These are phyloP conservation scores for Echinosophora koreensis DNA, from an alignment of 306 rosid species.

Conservation along the genomic window DNA sequence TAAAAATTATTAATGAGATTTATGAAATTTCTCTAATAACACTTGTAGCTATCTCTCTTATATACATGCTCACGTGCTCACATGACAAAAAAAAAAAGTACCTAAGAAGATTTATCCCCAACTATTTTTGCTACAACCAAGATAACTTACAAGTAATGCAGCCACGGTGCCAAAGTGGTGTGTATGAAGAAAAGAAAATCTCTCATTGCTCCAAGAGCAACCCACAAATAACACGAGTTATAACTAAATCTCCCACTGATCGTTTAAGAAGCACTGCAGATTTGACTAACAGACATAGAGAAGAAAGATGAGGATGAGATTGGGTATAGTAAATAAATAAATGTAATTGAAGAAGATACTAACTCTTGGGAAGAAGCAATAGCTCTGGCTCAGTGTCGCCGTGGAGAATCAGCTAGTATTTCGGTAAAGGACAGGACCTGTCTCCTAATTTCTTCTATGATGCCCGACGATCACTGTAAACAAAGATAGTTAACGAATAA, in stretches of 20 bases:
- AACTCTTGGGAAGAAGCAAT: background rate
- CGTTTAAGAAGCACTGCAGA: background rate
- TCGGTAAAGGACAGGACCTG: conserved; percentile 6
- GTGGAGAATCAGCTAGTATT: conserved; percentile 12
- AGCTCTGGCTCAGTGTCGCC: background rate
- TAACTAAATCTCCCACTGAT: background rate
- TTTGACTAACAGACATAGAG: background rate
- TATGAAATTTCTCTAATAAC: no score
- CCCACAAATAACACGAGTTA: background rate
- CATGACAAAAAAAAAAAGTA: no score
- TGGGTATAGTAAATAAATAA: background rate
- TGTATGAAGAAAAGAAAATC: background rate
- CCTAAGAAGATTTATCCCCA: no score
- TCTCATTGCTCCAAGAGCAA: no score
- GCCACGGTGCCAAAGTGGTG: background rate
- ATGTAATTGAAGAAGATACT: background rate
- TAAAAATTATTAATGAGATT: no score
- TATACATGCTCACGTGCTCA: no score
- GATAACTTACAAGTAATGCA: background rate
- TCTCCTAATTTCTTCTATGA: background rate
- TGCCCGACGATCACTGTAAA: conserved; percentile 2
- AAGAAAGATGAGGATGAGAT: background rate
- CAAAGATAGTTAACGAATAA: no score
- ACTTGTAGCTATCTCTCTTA: no score
- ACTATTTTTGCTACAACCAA: no score